phyloP scores from a whole-genome alignment of 345 rosid species.

The Pistacia integerrima region DNA sequence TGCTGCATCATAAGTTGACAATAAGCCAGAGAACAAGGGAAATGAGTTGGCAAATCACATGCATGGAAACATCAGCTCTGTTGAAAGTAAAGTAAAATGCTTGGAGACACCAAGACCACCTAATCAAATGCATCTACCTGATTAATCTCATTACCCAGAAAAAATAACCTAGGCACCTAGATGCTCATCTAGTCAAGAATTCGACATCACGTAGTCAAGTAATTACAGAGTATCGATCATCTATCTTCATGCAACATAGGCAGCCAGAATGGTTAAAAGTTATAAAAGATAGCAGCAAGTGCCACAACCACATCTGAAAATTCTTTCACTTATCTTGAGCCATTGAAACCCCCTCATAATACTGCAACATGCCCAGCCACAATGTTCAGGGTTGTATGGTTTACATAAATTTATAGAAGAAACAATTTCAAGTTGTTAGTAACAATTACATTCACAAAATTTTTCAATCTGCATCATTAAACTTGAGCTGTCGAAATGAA shows the following conservation, averaged over 20 bases:
- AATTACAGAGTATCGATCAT: neutral
- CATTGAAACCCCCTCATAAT: neutral
- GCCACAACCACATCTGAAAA: neutral
- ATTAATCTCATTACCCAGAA: neutral
- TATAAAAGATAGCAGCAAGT: neutral
- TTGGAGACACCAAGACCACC: neutral
- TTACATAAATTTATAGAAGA: neutral
- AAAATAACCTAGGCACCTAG: neutral
- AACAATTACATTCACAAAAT: neutral
- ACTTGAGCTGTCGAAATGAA: no score
- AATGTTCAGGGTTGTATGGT: neutral
- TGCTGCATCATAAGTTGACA: slow-evolving; percentile 44
- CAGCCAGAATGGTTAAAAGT: neutral
- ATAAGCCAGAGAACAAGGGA: slow-evolving; percentile 11
- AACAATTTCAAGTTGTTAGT: neutral
- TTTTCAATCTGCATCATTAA: neutral
- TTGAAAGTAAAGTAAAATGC: neutral
- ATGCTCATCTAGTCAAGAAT: neutral
- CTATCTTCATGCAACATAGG: neutral
- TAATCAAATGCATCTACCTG: neutral
- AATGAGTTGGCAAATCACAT: neutral
- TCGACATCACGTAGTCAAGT: neutral
- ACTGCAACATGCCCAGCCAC: neutral
- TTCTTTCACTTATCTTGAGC: no score
- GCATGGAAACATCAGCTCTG: neutral